phyloP scores from a whole-genome alignment of 257 asterid species.

The Petunia axillaris region DNA sequence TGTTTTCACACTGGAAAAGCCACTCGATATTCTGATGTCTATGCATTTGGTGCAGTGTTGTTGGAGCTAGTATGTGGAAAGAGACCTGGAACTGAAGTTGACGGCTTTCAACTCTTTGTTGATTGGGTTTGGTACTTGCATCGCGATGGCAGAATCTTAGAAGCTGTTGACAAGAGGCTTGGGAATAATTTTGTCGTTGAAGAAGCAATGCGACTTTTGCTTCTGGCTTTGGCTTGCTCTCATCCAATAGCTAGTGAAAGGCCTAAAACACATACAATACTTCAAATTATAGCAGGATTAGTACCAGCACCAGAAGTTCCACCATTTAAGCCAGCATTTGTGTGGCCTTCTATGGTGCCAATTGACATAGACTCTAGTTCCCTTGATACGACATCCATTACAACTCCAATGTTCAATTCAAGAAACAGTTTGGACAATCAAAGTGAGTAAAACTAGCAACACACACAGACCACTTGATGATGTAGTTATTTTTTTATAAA shows the following conservation, averaged over 20 bases:
- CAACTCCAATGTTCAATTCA: conserved; percentile 44
- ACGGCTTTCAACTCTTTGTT: conserved; percentile 33
- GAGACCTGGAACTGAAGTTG: conserved; percentile 37
- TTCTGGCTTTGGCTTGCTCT: conserved; percentile 52
- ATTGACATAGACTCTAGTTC: conserved; percentile 26
- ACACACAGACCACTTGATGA: neutral
- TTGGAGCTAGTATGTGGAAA: conserved; percentile 42
- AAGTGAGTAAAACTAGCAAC: conserved; percentile 46
- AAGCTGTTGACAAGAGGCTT: conserved; percentile 38
- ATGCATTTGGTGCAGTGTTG: conserved; percentile 47
- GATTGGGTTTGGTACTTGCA: conserved; percentile 52
- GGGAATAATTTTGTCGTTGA: conserved; percentile 35
- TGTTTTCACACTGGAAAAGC: conserved; percentile 50
- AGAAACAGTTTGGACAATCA: conserved; percentile 52
- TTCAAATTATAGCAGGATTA: conserved; percentile 40
- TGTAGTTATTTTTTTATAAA: neutral
- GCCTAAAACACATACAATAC: conserved; percentile 40
- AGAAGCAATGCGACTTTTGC: conserved; percentile 46
- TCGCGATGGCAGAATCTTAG: conserved; percentile 36
- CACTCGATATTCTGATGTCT: conserved; percentile 45
- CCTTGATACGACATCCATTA: conserved; percentile 32
- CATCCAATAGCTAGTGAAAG: conserved; percentile 47
- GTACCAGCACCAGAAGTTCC: conserved; percentile 42
- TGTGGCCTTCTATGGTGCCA: conserved; percentile 44
- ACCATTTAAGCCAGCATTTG: conserved; percentile 47